Evolutionary conservation across 163 green algal species (phyloP).

Genomic region (Botryococcus braunii): DNA sequence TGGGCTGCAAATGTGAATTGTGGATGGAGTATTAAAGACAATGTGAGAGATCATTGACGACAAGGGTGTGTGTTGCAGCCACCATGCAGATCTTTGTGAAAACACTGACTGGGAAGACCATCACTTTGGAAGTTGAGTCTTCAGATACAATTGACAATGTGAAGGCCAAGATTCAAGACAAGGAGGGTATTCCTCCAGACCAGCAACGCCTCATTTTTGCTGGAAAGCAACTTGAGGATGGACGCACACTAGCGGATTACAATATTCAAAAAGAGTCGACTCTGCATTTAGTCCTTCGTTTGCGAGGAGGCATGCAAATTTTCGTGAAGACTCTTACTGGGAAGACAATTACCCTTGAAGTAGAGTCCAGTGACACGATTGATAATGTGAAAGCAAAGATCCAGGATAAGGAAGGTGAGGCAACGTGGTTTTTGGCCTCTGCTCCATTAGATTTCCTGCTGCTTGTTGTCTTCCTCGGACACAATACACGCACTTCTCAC

Average conservation of each 20-base stretch:
- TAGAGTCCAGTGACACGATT: slow-evolving; percentile 57
- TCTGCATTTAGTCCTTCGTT: slow-evolving; percentile 68
- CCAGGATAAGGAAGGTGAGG: slow-evolving; percentile 89
- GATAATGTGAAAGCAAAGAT: slow-evolving; percentile 89
- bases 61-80: no score
- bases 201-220: slow-evolving; percentile 78
- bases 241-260: slow-evolving; percentile 80
- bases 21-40: no score
- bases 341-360: slow-evolving; percentile 94
- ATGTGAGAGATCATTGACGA: no score
- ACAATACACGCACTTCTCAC: no score
- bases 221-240: slow-evolving; percentile 94
- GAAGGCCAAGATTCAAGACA: slow-evolving; percentile 89
- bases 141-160: slow-evolving; percentile 58
- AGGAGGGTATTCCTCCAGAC: slow-evolving; percentile 63
- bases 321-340: slow-evolving; percentile 74
- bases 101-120: slow-evolving; percentile 83
- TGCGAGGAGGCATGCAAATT: slow-evolving; percentile 65
- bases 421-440: no score
- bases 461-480: no score
- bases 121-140: slow-evolving; percentile 91
- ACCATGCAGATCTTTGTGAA: no score
- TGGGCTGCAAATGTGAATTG: no score
- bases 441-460: no score
- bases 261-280: slow-evolving; percentile 91